Percentiles rank a stretch among this genome's conserved stretches.
phyloP scores from a whole-genome alignment of 2,329 filamentous ascomycete species.

The Aspergillus tamarii region DNA sequence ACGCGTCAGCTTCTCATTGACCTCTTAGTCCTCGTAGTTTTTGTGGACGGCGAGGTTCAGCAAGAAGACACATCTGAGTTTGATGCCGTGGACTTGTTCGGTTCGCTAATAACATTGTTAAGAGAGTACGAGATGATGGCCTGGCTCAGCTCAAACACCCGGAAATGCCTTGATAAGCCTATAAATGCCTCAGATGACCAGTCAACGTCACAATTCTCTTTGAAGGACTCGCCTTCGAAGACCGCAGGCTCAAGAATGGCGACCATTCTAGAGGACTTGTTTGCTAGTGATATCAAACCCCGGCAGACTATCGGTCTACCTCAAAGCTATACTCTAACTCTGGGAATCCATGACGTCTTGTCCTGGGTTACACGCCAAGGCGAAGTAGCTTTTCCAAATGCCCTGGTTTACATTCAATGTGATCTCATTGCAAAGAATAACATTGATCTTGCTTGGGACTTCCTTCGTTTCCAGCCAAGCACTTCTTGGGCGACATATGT shows the following conservation, averaged over 20 bases:
- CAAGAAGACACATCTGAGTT: slow-evolving; percentile 72
- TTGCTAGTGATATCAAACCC: slow-evolving; percentile 48
- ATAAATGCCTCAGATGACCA: slow-evolving; percentile 27
- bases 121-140: slow-evolving; percentile 71
- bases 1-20: slow-evolving; percentile 78
- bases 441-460: slow-evolving; percentile 66
- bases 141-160: slow-evolving; percentile 59
- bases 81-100: slow-evolving; percentile 61
- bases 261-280: slow-evolving; percentile 49
- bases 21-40: slow-evolving; percentile 78
- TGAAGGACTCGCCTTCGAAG: slow-evolving; percentile 27
- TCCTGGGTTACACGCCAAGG: slow-evolving; percentile 56
- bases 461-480: slow-evolving; percentile 66
- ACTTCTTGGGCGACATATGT: slow-evolving; percentile 72
- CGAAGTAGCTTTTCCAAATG: slow-evolving; percentile 58
- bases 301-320: slow-evolving; percentile 43
- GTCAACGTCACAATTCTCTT: slow-evolving; percentile 27
- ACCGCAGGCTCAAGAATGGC: slow-evolving; percentile 30
- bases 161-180: slow-evolving; percentile 35
- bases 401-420: slow-evolving; percentile 68
- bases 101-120: slow-evolving; percentile 69
- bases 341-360: slow-evolving; percentile 48
- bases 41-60: slow-evolving; percentile 83
- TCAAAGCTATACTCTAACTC: slow-evolving; percentile 47
- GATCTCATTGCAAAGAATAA: slow-evolving; percentile 70